A percentile compares a stretch with the other conserved stretches of the same genome.
phyloP scores from a whole-genome alignment of 1,284 basidiomycete species.

The Tylopilus sp. region DNA sequence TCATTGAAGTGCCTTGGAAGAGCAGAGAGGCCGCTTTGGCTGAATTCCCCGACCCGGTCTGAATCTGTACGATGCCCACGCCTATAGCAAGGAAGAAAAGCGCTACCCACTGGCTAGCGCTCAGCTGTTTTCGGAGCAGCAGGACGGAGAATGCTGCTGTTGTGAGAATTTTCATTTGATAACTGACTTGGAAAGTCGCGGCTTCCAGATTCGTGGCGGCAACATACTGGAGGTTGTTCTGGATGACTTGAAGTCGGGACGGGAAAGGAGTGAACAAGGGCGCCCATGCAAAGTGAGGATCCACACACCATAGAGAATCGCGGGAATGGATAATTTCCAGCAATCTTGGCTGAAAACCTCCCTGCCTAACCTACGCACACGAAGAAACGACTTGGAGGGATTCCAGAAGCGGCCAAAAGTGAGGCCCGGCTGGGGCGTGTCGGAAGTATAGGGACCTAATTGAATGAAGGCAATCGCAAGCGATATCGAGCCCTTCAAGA shows the following conservation, averaged over 20 bases:
- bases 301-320: slow-evolving; percentile 62
- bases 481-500: slow-evolving; percentile 88
- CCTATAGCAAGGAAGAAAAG: slow-evolving; percentile 85
- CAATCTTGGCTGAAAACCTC: slow-evolving; percentile 65
- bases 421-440: slow-evolving; percentile 26
- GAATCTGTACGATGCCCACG: slow-evolving; percentile 92
- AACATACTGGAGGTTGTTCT: slow-evolving; percentile 96
- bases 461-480: slow-evolving; percentile 52
- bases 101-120: slow-evolving; percentile 76
- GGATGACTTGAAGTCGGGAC: slow-evolving; percentile 56
- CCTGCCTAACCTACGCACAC: slow-evolving; percentile 41
- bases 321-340: slow-evolving; percentile 80
- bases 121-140: slow-evolving; percentile 79
- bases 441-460: slow-evolving; percentile 36
- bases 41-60: slow-evolving; percentile 46
- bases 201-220: slow-evolving; percentile 91
- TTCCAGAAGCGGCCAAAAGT: slow-evolving; percentile 33
- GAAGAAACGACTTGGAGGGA: slow-evolving; percentile 36
- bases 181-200: slow-evolving; percentile 93
- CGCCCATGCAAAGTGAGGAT: neutral
- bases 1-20: slow-evolving; percentile 55
- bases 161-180: slow-evolving; percentile 98
- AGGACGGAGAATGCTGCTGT: slow-evolving; percentile 93
- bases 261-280: neutral
- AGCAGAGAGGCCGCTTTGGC: slow-evolving; percentile 33